A percentile compares a stretch with the other conserved stretches of the same genome.
phyloP scores from a whole-genome alignment of 2,329 filamentous ascomycete genomes.

The Rugonectria rugulosa region DNA sequence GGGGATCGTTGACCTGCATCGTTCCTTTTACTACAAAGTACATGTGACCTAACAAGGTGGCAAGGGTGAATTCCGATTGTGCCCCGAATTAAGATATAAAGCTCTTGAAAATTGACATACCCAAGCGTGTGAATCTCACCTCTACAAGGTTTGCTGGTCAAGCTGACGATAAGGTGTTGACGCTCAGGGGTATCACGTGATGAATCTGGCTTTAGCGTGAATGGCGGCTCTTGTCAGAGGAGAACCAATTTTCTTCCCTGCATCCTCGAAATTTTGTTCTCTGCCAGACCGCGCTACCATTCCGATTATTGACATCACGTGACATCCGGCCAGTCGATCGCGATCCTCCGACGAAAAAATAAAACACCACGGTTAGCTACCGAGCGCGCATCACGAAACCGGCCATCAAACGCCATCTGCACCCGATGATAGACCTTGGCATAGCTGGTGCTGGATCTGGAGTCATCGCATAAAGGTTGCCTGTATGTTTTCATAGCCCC shows the following conservation, averaged over 20 bases:
- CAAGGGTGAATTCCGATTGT: too few relatives aligned
- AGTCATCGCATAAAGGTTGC: conserved; percentile 41
- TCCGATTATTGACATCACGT: conserved; percentile 40
- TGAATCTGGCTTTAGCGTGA: conserved; percentile 30
- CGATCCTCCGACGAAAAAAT: conserved; percentile 32
- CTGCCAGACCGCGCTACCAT: conserved; percentile 27
- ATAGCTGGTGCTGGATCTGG: conserved; percentile 36
- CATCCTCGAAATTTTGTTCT: conserved; percentile 37
- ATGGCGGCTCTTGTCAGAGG: conserved; percentile 22
- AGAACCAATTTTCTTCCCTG: conserved; percentile 41
- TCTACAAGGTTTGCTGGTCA: conserved; percentile 16
- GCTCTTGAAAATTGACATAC: too few relatives aligned
- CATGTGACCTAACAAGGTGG: too few relatives aligned
- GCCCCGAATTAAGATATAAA: too few relatives aligned
- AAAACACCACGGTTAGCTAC: conserved; percentile 32
- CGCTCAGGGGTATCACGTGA: conserved; percentile 43
- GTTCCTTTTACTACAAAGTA: too few relatives aligned
- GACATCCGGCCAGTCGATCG: conserved; percentile 40
- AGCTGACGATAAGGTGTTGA: conserved; percentile 27
- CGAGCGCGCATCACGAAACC: conserved; percentile 34
- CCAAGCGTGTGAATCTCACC: too few relatives aligned
- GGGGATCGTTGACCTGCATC: conserved; percentile 4
- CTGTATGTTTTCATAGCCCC: conserved; percentile 41
- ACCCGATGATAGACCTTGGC: conserved; percentile 41
- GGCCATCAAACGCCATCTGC: conserved; percentile 30